These are phyloP conservation scores for Rhodomyrtus psidioides DNA, from an alignment of 441 rosid genomes.

Conservation along the genomic window DNA sequence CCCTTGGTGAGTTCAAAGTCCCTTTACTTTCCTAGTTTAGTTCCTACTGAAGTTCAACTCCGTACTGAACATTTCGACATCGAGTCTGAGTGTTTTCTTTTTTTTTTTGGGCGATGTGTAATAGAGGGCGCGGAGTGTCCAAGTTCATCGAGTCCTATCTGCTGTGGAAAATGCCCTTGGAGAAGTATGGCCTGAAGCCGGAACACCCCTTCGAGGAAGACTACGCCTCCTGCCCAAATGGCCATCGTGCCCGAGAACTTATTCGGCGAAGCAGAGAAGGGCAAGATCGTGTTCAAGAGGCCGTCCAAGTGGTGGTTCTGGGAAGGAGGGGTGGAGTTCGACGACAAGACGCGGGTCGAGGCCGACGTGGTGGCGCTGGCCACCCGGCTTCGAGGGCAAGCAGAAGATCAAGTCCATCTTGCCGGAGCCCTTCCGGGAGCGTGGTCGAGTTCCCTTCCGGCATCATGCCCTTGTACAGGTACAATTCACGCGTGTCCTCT, in stretches of 20 bases:
- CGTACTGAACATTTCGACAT: neutral
- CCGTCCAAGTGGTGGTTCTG: slow-evolving; percentile 15
- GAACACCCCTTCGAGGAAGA: slow-evolving; percentile 15
- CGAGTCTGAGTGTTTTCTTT: neutral
- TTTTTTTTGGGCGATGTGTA: neutral
- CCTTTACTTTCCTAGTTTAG: neutral
- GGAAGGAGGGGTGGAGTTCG: slow-evolving; percentile 9
- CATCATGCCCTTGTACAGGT: slow-evolving; percentile 14
- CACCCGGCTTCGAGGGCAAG: slow-evolving; percentile 9
- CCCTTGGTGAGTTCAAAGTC: neutral
- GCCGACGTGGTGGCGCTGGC: slow-evolving; percentile 3
- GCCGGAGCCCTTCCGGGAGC: slow-evolving; percentile 12
- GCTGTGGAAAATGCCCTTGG: slow-evolving; percentile 7
- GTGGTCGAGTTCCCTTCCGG: slow-evolving; percentile 1
- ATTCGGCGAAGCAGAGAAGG: slow-evolving; percentile 9
- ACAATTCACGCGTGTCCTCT: neutral
- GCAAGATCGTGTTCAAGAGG: slow-evolving; percentile 11
- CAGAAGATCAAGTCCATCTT: slow-evolving; percentile 5
- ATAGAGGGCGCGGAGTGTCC: slow-evolving; percentile 1
- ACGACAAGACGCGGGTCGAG: neutral
- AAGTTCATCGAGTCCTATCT: slow-evolving; percentile 15
- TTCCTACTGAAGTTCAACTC: neutral
- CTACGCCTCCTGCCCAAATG: slow-evolving; percentile 18
- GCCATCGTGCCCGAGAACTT: slow-evolving; percentile 11
- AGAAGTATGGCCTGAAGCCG: slow-evolving; percentile 11